Conservation (phyloP, 257 asterid species). For the Plantago ovata region DNA sequence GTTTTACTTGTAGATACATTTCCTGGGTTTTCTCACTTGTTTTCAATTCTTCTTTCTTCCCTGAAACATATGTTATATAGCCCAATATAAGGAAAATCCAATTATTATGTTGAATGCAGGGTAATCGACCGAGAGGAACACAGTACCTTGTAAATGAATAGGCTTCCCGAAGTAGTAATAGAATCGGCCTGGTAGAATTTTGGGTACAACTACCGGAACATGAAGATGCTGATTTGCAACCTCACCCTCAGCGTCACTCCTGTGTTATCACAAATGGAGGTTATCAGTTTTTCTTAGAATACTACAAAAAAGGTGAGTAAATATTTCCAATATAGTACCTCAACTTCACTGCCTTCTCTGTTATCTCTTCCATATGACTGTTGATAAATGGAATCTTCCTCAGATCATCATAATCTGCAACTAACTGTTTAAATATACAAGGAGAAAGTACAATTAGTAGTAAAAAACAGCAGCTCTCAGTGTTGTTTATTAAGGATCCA, state of each 20-base stretch:
- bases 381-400: constrained; percentile 57
- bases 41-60: constrained; percentile 58
- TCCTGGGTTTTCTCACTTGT: constrained; percentile 57
- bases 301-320: not conserved
- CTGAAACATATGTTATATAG: constrained; percentile 28
- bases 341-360: constrained; percentile 50
- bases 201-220: constrained; percentile 65
- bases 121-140: not conserved
- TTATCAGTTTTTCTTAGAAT: not conserved
- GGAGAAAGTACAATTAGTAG: not conserved
- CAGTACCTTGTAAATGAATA: constrained; percentile 68
- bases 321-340: constrained; percentile 36
- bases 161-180: constrained; percentile 84
- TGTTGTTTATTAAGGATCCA: not conserved
- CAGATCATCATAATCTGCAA: constrained; percentile 68
- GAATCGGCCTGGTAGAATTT: constrained; percentile 84
- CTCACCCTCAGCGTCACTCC: constrained; percentile 57
- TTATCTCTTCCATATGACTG: constrained; percentile 38
- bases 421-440: constrained; percentile 44
- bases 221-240: constrained; percentile 69
- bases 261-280: constrained; percentile 11
- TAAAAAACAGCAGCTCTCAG: not conserved
- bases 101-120: not conserved
- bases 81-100: not conserved
- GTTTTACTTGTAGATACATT: constrained; percentile 66